These are phyloP conservation scores for Solanum neorickii DNA, from an alignment of 257 asterid genomes.

Conservation along the genomic window DNA sequence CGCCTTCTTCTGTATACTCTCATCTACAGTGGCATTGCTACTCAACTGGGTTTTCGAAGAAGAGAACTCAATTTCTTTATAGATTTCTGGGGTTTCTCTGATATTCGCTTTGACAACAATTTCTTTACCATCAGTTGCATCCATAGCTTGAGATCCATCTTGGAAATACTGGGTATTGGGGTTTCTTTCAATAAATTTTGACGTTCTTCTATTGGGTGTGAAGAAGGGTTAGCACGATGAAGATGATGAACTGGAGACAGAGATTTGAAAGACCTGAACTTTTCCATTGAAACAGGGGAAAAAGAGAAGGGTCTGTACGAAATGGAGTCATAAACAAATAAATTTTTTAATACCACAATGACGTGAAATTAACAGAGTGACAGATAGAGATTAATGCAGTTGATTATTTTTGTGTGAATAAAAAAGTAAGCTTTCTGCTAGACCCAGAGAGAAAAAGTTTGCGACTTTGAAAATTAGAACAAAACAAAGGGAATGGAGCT, in stretches of 20 bases:
- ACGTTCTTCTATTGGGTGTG: conserved; percentile 11
- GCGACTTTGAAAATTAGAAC: neutral
- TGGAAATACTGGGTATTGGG: neutral
- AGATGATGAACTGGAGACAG: neutral
- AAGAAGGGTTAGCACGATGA: neutral
- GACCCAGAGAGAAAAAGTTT: neutral
- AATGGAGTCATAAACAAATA: neutral
- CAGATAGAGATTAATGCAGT: neutral
- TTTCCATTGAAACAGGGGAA: conserved; percentile 7
- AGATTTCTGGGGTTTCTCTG: neutral
- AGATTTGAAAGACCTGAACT: conserved; percentile 17
- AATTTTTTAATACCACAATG: neutral
- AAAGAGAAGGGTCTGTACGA: neutral
- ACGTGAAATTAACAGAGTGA: neutral
- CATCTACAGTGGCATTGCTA: neutral
- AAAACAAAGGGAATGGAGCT: neutral
- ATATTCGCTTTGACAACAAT: conserved; percentile 1
- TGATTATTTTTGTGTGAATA: neutral
- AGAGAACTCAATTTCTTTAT: neutral
- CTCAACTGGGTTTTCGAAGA: neutral
- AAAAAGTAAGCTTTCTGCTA: neutral
- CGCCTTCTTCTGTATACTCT: neutral
- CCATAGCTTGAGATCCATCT: neutral
- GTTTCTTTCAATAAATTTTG: conserved; percentile 7
- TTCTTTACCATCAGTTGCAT: conserved; percentile 4